Base-by-base conservation (phyloP, 2,329 filamentous ascomycete genomes). In the Hypoxylon sp. region DNA sequence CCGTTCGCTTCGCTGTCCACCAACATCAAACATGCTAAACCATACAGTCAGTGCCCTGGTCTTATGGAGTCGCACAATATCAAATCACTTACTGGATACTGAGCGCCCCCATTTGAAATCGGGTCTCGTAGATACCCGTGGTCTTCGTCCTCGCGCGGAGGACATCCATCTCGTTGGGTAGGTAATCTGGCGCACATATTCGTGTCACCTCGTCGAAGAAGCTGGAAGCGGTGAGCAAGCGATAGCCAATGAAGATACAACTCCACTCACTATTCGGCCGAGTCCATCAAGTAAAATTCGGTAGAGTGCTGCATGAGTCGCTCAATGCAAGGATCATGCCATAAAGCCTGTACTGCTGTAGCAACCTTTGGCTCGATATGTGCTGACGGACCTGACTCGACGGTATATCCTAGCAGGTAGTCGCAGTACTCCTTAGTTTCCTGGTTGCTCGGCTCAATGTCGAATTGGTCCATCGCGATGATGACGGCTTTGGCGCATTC, bases 251-350 rank as follows among this genome's bases (percentile, higher is more conserved):
- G 13, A 11, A 11, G 19, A 31, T 61, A 56, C 42, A 31, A 15
- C 35, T 59, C 29, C 31, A 70, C 73, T 70, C 42, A 99, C 95
- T 99, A 99, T 83, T 94, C 94, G 57, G 96, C 96, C 24, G 96
- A 99, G 80, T 99, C 96, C 96, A 99, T 99, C 65, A 99, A 85
- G 79, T 99, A 99, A 80, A 99, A 99, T 82, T 99, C 95, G 78
- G 94, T 97, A 79, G 97, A 93, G 78, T 96, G 93, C 77, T 97
- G 93, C 86, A 98, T 91, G 39, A 98, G 87, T 73, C 88, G 89
- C 60, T 92, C 89, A 75, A 93, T 93, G 73, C 91, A 92, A 6
- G 93, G 91, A 77, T 99, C 96, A 74, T 91, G 91, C 96, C 96
- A 99, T 78, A 99, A 84, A 59, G 93, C 91, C 72, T 91, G 89